phyloP scores from a whole-genome alignment of 2,329 filamentous ascomycete species.

The Metarhizium guizhouense region DNA sequence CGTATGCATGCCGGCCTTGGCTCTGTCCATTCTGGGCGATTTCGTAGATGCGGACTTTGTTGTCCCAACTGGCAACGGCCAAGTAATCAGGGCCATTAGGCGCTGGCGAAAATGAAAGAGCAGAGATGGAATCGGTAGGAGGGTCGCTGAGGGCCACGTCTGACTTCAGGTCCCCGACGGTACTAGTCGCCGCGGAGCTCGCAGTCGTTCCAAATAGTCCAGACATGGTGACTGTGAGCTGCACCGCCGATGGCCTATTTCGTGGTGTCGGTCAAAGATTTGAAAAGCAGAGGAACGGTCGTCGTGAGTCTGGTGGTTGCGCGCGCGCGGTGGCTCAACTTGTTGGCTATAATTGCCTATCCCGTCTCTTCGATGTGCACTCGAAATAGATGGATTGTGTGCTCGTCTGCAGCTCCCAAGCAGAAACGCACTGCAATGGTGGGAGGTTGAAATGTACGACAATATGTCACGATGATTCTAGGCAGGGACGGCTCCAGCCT shows the following conservation, averaged over 20 bases:
- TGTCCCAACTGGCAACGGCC: slow-evolving; percentile 92
- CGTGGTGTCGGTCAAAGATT: slow-evolving; percentile 3
- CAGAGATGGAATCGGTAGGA: slow-evolving; percentile 84
- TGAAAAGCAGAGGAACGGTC: not conserved
- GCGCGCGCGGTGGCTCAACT: not conserved
- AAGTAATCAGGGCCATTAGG: slow-evolving; percentile 59
- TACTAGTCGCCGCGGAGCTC: slow-evolving; percentile 51
- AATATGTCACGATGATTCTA: not conserved
- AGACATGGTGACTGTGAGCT: slow-evolving; percentile 44
- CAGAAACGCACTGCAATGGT: not conserved
- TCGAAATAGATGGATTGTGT: not conserved
- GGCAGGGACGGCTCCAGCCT: not conserved
- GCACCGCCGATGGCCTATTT: not conserved
- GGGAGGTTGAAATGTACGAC: not conserved
- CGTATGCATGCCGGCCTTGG: slow-evolving; percentile 76
- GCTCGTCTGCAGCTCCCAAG: not conserved
- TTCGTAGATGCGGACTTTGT: slow-evolving; percentile 95
- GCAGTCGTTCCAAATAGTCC: slow-evolving; percentile 49
- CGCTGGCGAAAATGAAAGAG: slow-evolving; percentile 70
- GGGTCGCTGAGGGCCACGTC: slow-evolving; percentile 72
- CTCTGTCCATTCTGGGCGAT: slow-evolving; percentile 70
- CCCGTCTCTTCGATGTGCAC: not conserved
- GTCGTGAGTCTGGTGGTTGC: not conserved
- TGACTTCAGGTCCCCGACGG: slow-evolving; percentile 82
- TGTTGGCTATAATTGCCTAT: not conserved